phyloP scores from a whole-genome alignment of 345 rosid genomes.

The Rhodomyrtus tomentosa region DNA sequence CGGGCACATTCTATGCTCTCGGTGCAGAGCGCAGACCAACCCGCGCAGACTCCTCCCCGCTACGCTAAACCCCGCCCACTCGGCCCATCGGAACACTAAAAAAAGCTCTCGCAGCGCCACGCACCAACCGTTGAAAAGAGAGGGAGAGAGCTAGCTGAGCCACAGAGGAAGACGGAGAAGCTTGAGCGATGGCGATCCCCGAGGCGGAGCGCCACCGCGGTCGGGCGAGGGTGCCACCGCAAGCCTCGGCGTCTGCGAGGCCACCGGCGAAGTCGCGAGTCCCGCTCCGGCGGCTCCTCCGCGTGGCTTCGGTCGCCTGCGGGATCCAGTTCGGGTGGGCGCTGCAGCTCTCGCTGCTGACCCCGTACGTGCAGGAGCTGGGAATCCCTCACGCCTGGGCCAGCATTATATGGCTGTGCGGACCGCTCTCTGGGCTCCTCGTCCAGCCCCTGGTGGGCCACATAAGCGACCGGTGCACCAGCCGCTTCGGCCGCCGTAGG shows the following conservation, averaged over 20 bases:
- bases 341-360: conserved; percentile 81
- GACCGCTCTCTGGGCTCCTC: conserved; percentile 81
- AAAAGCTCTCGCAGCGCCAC: background rate
- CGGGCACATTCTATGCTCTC: background rate
- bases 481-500: conserved; percentile 84
- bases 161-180: background rate
- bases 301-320: conserved; percentile 83
- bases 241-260: conserved; percentile 7
- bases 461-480: conserved; percentile 78
- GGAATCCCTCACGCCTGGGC: conserved; percentile 98
- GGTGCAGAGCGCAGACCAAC: background rate
- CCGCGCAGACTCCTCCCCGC: background rate
- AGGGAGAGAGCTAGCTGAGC: background rate
- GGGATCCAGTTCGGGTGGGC: conserved; percentile 99
- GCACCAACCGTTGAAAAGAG: background rate
- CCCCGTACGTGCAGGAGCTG: conserved; percentile 94
- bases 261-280: conserved; percentile 23
- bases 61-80: too few relatives aligned
- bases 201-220: conserved; percentile 23
- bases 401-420: conserved; percentile 93
- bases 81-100: background rate
- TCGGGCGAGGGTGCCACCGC: conserved; percentile 7
- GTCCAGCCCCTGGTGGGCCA: conserved; percentile 94
- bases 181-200: conserved; percentile 8
- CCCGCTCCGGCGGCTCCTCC: conserved; percentile 53